These are phyloP conservation scores for Moesziomyces sp. DNA, from an alignment of 1,284 basidiomycete genomes.

Conservation along the genomic window DNA sequence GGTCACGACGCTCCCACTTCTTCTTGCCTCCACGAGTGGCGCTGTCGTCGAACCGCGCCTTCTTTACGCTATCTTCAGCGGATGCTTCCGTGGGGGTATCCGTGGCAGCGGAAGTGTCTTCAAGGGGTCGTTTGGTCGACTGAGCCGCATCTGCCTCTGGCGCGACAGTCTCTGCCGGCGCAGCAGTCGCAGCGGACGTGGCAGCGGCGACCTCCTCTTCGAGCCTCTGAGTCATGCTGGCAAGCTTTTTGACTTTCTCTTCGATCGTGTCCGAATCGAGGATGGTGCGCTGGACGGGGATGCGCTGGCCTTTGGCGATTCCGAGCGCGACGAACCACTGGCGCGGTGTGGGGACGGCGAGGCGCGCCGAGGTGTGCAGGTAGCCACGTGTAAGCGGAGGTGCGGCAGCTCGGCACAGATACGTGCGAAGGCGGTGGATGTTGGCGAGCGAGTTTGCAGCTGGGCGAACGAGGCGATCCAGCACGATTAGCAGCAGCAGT, in stretches of 20 bases:
- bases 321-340: conserved; percentile 35
- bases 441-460: neutral
- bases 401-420: conserved; percentile 8
- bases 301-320: conserved; percentile 31
- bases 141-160: neutral
- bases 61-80: conserved; percentile 3
- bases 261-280: conserved; percentile 33
- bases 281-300: conserved; percentile 20
- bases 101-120: conserved; percentile 3
- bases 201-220: conserved; percentile 16
- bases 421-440: neutral
- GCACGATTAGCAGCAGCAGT: no score
- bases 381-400: neutral
- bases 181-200: conserved; percentile 3
- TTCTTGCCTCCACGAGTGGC: conserved; percentile 3
- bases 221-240: conserved; percentile 26
- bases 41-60: conserved; percentile 29
- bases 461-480: no score
- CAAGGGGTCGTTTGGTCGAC: conserved; percentile 20
- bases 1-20: conserved; percentile 41
- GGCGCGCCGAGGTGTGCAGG: conserved; percentile 10
- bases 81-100: neutral
- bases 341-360: neutral
- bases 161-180: no score
- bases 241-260: conserved; percentile 26